phyloP scores from a whole-genome alignment of 495 filamentous ascomycete genomes.

The Penicillium paxilli region DNA sequence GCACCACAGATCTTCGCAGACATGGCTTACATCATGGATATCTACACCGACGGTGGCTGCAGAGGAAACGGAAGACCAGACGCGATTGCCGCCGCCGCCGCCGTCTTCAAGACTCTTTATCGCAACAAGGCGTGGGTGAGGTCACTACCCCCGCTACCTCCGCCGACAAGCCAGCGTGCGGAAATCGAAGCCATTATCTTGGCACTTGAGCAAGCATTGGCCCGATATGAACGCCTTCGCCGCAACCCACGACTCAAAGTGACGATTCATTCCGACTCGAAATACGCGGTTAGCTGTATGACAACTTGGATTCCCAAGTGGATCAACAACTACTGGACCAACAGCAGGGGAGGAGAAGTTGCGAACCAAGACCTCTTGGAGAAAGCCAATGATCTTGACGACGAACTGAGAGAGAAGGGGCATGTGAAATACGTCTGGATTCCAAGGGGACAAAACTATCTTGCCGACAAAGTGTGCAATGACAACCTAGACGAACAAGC shows the following conservation, averaged over 20 bases:
- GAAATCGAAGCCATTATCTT: not conserved
- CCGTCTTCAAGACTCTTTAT: not conserved
- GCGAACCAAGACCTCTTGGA: not conserved
- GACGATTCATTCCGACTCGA: not conserved
- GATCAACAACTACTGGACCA: not conserved
- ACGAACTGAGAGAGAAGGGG: not conserved
- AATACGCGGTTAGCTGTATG: not conserved
- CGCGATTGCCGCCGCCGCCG: not conserved
- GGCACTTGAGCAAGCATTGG: not conserved
- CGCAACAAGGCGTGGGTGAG: not conserved
- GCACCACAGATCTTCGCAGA: not conserved
- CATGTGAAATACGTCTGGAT: not conserved
- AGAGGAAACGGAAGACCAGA: not conserved
- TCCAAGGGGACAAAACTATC: not conserved
- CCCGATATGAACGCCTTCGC: not conserved
- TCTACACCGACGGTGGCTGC: not conserved
- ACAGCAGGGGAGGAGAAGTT: not conserved
- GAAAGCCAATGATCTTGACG: not conserved
- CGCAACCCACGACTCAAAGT: not conserved
- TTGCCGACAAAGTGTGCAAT: not conserved
- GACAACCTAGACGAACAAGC: not conserved
- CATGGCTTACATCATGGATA: not conserved
- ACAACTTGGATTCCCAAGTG: not conserved
- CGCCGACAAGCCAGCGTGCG: not conserved
- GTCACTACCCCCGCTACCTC: not conserved